Evolutionary conservation across 1,139 yeast genomes (phyloP).

Genomic region (Taiozyma onychis): DNA sequence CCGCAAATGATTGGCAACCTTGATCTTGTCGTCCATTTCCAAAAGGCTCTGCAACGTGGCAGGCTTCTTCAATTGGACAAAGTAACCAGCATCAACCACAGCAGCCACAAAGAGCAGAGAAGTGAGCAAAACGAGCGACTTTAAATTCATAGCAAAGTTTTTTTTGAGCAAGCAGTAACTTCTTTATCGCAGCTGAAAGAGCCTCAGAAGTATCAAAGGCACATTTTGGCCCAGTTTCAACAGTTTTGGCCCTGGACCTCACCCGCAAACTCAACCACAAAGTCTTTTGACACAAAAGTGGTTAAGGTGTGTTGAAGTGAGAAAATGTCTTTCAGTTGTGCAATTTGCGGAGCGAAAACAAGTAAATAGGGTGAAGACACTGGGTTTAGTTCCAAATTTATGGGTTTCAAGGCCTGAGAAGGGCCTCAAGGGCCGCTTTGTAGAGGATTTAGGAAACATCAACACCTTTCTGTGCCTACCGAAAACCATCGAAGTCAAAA

Average conservation of each 20-base stretch:
- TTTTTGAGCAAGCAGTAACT: neutral
- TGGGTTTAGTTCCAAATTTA: neutral
- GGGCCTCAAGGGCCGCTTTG: neutral
- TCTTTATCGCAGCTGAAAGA: neutral
- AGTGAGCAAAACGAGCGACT: neutral
- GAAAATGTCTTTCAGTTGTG: neutral
- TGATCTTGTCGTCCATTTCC: slow-evolving; percentile 30
- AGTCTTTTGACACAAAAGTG: neutral
- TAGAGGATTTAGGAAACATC: neutral
- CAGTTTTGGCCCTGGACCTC: neutral
- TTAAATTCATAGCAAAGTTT: neutral
- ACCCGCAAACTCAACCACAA: neutral
- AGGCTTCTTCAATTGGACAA: slow-evolving; percentile 34
- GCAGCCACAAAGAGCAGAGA: neutral
- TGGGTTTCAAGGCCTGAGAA: neutral
- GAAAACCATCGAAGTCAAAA: neutral
- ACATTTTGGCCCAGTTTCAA: neutral
- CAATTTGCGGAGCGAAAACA: neutral
- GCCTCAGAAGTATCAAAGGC: neutral
- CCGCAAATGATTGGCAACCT: slow-evolving; percentile 32
- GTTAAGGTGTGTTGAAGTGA: no score
- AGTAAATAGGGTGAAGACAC: no score
- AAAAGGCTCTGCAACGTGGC: slow-evolving; percentile 37
- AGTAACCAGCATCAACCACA: slow-evolving; percentile 22
- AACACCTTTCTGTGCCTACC: neutral